Base-by-base conservation (phyloP, 2,329 filamentous ascomycete species). In the Diaporthe ilicicola region DNA sequence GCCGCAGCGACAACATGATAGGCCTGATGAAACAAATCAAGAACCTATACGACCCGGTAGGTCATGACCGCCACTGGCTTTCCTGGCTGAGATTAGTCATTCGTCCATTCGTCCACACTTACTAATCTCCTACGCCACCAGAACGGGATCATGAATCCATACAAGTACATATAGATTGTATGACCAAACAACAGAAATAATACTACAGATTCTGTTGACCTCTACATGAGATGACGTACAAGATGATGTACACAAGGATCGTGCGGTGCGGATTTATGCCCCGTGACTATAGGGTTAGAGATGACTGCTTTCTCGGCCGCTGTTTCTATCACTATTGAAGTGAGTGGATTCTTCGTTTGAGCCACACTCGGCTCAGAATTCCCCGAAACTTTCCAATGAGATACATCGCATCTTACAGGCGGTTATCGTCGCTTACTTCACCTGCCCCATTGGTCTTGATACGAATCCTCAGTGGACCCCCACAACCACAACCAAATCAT, bases 121-220 rank as follows among this genome's bases (percentile, higher is more conserved):
- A 51, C 67, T 67, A 37, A 56, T 34, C 39, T 39, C 42, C 42
- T 22, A 2, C 1, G 34, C 73, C 72, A 68, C 75, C 76, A 97
- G 94, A 97, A 97, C 76, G 95, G 94, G 59, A 98, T 98, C 82
- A 97, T 98, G 94, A 98, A 98, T 83, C 95, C 95, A 0, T 98
- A 98, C 86, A 98, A 98, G 84, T 98, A 98, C 81, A 92, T 98
- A 75, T 92, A 82, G 78, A 67, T 3, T 56, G 15, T 51, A 29
- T 29, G 22, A 15, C 64, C 64, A 62, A 71, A 50, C 48, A 53
- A 72, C 8, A 39, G 42, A 24, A 37, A n/a, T 13, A 59, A 68
- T 59, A 27, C 29, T 22, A 50, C 8, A 68, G 24, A 32, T 68
- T 59, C 50, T 48, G 6, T 9, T 46, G 3, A 3, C 37, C 42